A percentile compares a stretch with the other conserved stretches of the same genome.
Conservation (phyloP, 495 filamentous ascomycete species). For the Penicillium nucicola region DNA sequence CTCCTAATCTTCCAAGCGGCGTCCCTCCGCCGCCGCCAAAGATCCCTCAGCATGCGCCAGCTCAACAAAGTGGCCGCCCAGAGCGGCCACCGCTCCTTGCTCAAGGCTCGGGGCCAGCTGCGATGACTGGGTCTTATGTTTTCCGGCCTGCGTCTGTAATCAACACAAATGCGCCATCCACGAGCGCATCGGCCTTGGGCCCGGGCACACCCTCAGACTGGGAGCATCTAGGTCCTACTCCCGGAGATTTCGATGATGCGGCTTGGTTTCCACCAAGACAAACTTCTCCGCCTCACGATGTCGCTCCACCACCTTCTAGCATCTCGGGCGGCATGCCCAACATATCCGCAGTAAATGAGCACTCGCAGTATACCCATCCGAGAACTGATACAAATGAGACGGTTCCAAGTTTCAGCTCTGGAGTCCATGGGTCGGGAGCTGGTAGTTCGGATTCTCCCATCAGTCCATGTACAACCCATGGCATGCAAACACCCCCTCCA, state of each 20-base stretch:
- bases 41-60: constrained; percentile 29
- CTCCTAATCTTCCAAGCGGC: constrained; percentile 19
- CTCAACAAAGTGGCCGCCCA: constrained; percentile 13
- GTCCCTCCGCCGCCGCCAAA: constrained; percentile 44
- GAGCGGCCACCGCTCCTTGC: constrained; percentile 17
- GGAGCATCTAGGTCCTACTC: constrained; percentile 50
- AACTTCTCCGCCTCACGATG: constrained; percentile 8
- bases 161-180: constrained; percentile 12
- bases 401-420: background rate
- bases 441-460: constrained; percentile 19
- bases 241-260: constrained; percentile 33
- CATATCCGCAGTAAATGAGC: background rate
- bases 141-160: constrained; percentile 8
- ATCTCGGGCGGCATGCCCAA: constrained; percentile 8
- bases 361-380: background rate
- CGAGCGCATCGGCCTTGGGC: constrained; percentile 46
- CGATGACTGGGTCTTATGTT: constrained; percentile 17
- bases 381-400: constrained; percentile 9
- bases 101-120: constrained; percentile 17
- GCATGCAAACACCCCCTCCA: constrained; percentile 10
- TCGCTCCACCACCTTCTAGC: constrained; percentile 8
- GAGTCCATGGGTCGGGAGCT: background rate
- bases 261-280: constrained; percentile 23
- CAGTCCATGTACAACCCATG: constrained; percentile 20
- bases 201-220: constrained; percentile 57